Conservation (phyloP, 2,329 filamentous ascomycete species). For the Pochonia chlamydosporia region DNA sequence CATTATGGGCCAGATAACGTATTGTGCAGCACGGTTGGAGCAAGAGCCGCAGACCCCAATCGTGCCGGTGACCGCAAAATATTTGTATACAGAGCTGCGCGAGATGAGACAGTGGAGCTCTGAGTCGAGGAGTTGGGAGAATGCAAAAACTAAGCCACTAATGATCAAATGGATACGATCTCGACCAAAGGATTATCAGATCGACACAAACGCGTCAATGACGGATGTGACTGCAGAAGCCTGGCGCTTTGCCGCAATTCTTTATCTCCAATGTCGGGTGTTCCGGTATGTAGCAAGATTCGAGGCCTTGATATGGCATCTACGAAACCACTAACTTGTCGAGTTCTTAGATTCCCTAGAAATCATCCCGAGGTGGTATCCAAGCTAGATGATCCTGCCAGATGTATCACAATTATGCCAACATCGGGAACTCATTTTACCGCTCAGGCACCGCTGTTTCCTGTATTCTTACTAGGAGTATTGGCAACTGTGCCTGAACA, state of each 20-base stretch:
- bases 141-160: slow-evolving; percentile 7
- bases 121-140: slow-evolving; percentile 20
- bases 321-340: slow-evolving; percentile 8
- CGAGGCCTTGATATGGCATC: neutral
- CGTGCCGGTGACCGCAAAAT: slow-evolving; percentile 24
- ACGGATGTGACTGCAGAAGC: slow-evolving; percentile 35
- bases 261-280: slow-evolving; percentile 34
- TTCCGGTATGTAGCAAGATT: slow-evolving; percentile 21
- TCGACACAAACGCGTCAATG: slow-evolving; percentile 26
- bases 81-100: slow-evolving; percentile 20
- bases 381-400: slow-evolving; percentile 26
- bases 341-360: slow-evolving; percentile 25
- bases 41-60: slow-evolving; percentile 26
- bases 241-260: slow-evolving; percentile 32
- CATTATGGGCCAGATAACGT: slow-evolving; percentile 31
- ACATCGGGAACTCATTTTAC: slow-evolving; percentile 34
- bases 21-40: slow-evolving; percentile 26
- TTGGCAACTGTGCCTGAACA: slow-evolving; percentile 25
- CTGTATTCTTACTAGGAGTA: slow-evolving; percentile 34
- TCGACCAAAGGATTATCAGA: slow-evolving; percentile 16
- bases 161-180: slow-evolving; percentile 25
- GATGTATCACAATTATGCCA: slow-evolving; percentile 33
- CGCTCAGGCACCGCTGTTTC: slow-evolving; percentile 34
- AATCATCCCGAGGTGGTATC: slow-evolving; percentile 28
- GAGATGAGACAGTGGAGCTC: slow-evolving; percentile 30